Base-by-base conservation (phyloP, 2,329 filamentous ascomycete species). In the Aureobasidium sp. region DNA sequence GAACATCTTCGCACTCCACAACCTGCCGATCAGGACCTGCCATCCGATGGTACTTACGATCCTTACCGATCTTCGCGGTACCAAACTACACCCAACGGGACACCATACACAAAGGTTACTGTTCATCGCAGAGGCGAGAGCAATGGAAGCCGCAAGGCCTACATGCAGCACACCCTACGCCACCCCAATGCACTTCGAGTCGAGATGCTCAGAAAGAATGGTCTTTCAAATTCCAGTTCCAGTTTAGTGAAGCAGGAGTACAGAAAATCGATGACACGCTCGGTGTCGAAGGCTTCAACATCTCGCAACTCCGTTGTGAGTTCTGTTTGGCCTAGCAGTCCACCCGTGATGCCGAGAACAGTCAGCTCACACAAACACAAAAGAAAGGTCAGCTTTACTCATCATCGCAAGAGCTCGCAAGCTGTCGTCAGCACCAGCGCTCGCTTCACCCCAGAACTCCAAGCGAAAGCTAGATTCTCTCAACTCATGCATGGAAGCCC, bases 31-130 rank as follows among this genome's bases (percentile, higher is more conserved):
- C 79, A 80, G 61, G 45, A 60, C 41, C 75, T 78, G 37, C 79
- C 69, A 67, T 83, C 70, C 45, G 74, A 80, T 63, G 77, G 82
- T 65, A 94, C 88, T 73, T 96, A 96, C 68, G 92, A 96, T 71
- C 91, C 91, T 0, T 96, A 89, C 72, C 84, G 89, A 68, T 85
- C 88, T 5, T 91, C 88, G 3, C 80, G 82, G 65, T 76, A 81
- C 61, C 76, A 78, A 27, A 75, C 82, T 57, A 63, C 73, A 13
- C 59, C 59, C 16, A 53, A 59, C 25, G 61, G 44, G 45, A 64
- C 57, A 37, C 61, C 45, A 63, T 85, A 85, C 67, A 81, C 86
- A 34, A 88, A 85, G 67, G 83, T 91, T 57, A 85, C 84, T 0
- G 79, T 94, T 51, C 87, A 91, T 68, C 83, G 85, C 9, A 69